phyloP scores from a whole-genome alignment of 768 basidiomycete genomes.

The Rhizopogon vinicolor region DNA sequence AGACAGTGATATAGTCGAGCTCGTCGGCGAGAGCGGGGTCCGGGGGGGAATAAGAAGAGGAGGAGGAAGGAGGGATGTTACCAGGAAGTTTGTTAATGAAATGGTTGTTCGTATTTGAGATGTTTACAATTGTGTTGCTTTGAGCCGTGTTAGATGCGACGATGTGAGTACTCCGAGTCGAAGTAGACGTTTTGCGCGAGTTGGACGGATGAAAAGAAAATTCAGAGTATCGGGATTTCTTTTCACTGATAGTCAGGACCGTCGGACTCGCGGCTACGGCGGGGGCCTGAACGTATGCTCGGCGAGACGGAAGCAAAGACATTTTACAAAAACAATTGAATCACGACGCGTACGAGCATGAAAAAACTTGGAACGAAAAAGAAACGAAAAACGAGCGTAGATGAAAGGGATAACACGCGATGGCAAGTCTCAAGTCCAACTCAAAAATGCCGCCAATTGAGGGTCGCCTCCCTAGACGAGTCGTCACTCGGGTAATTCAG shows the following conservation, averaged over 20 bases:
- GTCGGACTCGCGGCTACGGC: conserved; percentile 31
- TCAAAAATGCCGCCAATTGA: background rate
- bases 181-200: conserved; percentile 11
- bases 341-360: conserved; percentile 3
- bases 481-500: background rate
- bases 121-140: conserved; percentile 11
- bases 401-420: background rate
- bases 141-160: conserved; percentile 1
- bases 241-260: conserved; percentile 34
- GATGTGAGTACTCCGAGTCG: background rate
- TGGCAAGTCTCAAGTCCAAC: background rate
- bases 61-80: conserved; percentile 37
- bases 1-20: conserved; percentile 67
- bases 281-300: conserved; percentile 17
- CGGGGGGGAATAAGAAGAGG: conserved; percentile 45
- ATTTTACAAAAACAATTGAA: conserved; percentile 9
- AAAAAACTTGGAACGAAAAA: conserved; percentile 1
- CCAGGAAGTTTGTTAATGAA: conserved; percentile 10
- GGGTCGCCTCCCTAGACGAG: background rate
- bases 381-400: background rate
- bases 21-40: conserved; percentile 53
- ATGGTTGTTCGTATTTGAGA: conserved; percentile 3
- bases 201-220: conserved; percentile 31
- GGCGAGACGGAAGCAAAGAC: conserved; percentile 13
- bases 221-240: conserved; percentile 46